Percentiles rank a stretch among this genome's conserved stretches.
These are phyloP conservation scores for Kalanchoe fedtschenkoi DNA, from an alignment of 164 flowering plant genomes.

Conservation along the genomic window DNA sequence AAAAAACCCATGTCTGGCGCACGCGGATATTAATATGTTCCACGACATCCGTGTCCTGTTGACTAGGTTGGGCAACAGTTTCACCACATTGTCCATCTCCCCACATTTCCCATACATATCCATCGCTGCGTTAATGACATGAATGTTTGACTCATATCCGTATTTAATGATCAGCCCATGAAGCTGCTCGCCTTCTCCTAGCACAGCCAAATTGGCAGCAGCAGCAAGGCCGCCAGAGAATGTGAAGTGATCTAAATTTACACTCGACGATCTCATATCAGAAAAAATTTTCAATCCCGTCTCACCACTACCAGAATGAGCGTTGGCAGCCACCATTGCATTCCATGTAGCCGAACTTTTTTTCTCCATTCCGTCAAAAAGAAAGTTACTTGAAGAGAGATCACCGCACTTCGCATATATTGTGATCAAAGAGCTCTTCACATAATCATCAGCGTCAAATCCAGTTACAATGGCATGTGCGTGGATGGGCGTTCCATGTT, in stretches of 20 bases:
- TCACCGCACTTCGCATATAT: conserved; percentile 81
- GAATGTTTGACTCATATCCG: conserved; percentile 43
- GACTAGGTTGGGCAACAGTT: conserved; percentile 33
- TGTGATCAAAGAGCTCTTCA: conserved; percentile 64
- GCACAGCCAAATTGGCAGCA: conserved; percentile 43
- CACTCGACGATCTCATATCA: conserved; percentile 34
- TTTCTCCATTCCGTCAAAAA: conserved; percentile 31
- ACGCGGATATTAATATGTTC: conserved; percentile 71
- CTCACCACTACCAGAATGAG: conserved; percentile 53
- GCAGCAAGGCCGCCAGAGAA: conserved; percentile 57
- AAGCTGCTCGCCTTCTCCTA: conserved; percentile 67
- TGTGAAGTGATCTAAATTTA: conserved; percentile 63
- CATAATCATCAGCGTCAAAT: conserved; percentile 44
- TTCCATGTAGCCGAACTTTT: conserved; percentile 50
- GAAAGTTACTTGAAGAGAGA: conserved; percentile 33
- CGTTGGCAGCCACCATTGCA: conserved; percentile 69
- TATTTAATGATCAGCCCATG: conserved; percentile 47
- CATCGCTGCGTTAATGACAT: conserved; percentile 53
- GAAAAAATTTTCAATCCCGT: conserved; percentile 44
- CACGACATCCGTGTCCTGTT: conserved; percentile 44
- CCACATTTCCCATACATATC: conserved; percentile 88
- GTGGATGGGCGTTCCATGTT: conserved; percentile 56
- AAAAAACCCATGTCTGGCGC: conserved; percentile 61
- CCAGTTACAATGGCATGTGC: conserved; percentile 39
- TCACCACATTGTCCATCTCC: conserved; percentile 43